phyloP scores from a whole-genome alignment of 2,329 filamentous ascomycete genomes.

The Penicillium sp. region DNA sequence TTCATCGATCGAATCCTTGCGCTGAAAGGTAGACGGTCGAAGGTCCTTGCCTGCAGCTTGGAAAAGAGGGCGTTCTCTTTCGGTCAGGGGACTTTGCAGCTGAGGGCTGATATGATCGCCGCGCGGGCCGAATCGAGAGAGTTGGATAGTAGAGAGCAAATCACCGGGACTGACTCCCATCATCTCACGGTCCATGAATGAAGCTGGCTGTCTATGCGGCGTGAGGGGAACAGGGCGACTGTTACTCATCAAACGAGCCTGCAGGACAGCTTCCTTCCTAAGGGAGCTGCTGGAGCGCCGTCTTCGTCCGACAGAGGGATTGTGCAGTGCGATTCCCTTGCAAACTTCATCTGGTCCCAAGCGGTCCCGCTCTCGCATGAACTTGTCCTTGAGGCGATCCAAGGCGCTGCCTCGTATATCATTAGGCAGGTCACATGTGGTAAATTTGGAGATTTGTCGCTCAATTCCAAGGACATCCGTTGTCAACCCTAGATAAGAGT shows the following conservation, averaged over 20 bases:
- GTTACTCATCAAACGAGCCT: conserved; percentile 62
- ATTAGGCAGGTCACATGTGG: conserved; percentile 87
- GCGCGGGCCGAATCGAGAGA: conserved; percentile 64
- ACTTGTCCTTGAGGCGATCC: conserved; percentile 88
- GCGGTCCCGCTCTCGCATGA: conserved; percentile 79
- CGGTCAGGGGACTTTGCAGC: conserved; percentile 48
- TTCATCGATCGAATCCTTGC: conserved; percentile 82
- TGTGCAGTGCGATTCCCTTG: conserved; percentile 95
- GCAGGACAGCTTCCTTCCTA: conserved; percentile 76
- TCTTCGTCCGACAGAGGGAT: conserved; percentile 67
- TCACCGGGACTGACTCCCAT: conserved; percentile 71
- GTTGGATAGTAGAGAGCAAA: conserved; percentile 75
- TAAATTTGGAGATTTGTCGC: conserved; percentile 90
- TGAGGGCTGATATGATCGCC: conserved; percentile 44
- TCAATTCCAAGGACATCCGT: conserved; percentile 92
- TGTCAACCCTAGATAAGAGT: conserved; percentile 89
- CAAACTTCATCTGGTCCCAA: conserved; percentile 77
- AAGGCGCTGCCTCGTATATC: conserved; percentile 82
- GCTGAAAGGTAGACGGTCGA: conserved; percentile 55
- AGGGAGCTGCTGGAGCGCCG: conserved; percentile 74
- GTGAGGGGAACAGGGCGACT: conserved; percentile 29
- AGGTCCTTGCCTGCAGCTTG: conserved; percentile 32
- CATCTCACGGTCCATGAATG: conserved; percentile 37
- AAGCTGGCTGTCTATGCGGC: conserved; percentile 20
- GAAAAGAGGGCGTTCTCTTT: conserved; percentile 46